Base-by-base conservation (phyloP, 2,329 filamentous ascomycete species). In the Fusarium coicis region DNA sequence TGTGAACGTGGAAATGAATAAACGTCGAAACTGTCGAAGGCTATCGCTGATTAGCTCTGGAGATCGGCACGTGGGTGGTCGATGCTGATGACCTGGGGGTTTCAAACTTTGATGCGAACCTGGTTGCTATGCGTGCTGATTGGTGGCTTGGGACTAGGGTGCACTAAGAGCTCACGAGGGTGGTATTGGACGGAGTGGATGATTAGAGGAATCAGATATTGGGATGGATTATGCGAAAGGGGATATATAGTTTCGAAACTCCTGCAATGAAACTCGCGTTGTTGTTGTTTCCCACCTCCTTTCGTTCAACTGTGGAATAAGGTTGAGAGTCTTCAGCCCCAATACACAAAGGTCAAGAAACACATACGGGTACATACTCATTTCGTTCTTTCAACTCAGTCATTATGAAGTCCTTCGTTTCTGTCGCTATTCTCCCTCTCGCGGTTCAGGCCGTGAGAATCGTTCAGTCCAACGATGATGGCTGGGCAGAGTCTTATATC, bases 401-500 rank as follows among this genome's bases (percentile, higher is more conserved):
- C 53, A 49, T 64, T 54, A 80, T 80, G 79, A 80, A 76, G 70
- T 67, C 74, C 26, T 62, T 74, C 53, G 46, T 72, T 53, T 68
- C 72, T 21, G 34, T 79, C 34, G 72, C 71, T 36, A 49, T 79
- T 46, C 52, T 79, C 40, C 73, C 74, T 32, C 74, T 81, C 46
- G 78, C 75, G 12, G 79, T 71, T 3, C 79, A 81, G 61, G 79
- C 70, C 37, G 72, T 87, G 50, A 89, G 89, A 73, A 88, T 92
- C 76, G 78, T 93, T 60, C 89, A 91, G 63, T 87, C 87, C 72
- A 93, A 93, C 80, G 92, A 93, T 73, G 92, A 93, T 78, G 92
- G 92, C 39, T 93, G 92, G 92, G 90, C 91, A 10, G 92, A 93
- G 82, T 86, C 86, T 44, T 92, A 93, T 76, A 82, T 91, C 55